Evolutionary conservation across 805 yeast genomes (phyloP), one percentile per base, ranked within the genome.

Genomic region (Metschnikowia lunata): DNA sequence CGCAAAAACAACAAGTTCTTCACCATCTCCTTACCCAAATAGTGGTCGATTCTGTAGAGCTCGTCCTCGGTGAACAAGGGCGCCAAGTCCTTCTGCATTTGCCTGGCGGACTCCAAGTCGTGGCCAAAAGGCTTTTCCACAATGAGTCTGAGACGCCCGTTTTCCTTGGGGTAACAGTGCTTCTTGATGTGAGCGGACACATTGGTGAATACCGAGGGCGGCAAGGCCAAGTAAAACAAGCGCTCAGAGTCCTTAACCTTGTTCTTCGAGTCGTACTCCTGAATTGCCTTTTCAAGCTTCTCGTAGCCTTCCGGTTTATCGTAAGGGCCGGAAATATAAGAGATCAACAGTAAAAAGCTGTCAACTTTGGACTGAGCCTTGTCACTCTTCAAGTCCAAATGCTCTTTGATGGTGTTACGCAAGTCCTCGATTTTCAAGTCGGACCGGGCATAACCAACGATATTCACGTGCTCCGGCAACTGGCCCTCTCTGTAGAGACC

Each of bases 121-220:
- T 81, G 93, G 50, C 99, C 99, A 62, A 93, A 93, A 33, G 99
- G 99, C 74, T 93, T 93, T 71, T 93, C 99, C 43, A 93, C 87
- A 59, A 93, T 88, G 54, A 93, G 71, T 64, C 97, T 80, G 31
- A 88, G 52, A 43, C 75, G 60, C 42, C 96, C 96, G 42, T 78
- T 71, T 32, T 66, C 62, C 31, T 38, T 26, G 3, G 58, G 58
- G 64, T 89, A 86, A 52, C 79, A 78, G 58, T 77, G 65, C 55
- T 78, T 69, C 69, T 85, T 88, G 60, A 93, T 70, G 49, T 85
- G 79, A 37, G 72, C 66, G 39, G 93, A 88, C 37, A 91, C 98
- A 30, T 74, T 65, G 43, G 84, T 83, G 69, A 93, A 93, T 33
- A 85, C 95, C 9, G 89, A 82, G 30, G 99, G 99, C 14, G 99